Conservation (phyloP, 2,329 filamentous ascomycete species). For the Colletotrichum neosansevieriae region DNA sequence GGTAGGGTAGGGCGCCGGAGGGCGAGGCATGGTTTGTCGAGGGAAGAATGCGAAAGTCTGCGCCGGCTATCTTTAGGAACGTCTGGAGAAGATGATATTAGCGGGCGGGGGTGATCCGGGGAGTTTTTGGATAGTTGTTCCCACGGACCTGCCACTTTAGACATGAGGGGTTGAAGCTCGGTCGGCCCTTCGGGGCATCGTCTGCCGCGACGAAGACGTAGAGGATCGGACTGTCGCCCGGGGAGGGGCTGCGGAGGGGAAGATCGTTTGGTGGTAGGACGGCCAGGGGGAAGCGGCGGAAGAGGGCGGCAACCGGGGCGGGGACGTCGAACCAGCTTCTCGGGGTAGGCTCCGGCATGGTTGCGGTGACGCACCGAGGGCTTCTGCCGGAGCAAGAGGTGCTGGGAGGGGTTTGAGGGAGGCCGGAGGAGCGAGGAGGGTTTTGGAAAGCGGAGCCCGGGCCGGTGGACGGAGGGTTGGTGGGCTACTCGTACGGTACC, state of each 20-base stretch:
- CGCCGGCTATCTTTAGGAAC: conserved; percentile 81
- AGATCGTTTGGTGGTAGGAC: conserved; percentile 82
- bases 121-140: neutral
- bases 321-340: conserved; percentile 71
- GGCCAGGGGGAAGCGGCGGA: conserved; percentile 84
- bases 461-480: conserved; percentile 1
- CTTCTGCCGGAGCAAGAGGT: neutral
- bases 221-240: conserved; percentile 65
- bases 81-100: conserved; percentile 64
- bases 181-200: conserved; percentile 70
- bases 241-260: conserved; percentile 69
- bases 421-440: neutral
- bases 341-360: conserved; percentile 42
- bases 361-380: conserved; percentile 21
- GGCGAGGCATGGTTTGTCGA: conserved; percentile 96
- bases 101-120: neutral
- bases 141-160: conserved; percentile 91
- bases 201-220: conserved; percentile 80
- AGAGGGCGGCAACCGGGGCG: conserved; percentile 81
- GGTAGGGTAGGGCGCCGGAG: conserved; percentile 87
- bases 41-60: conserved; percentile 74
- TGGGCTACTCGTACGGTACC: neutral
- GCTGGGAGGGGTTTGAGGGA: neutral
- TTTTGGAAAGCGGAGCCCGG: conserved; percentile 16
- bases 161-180: conserved; percentile 92